Conservation (phyloP, 257 asterid species). For the Echium plantagineum region DNA sequence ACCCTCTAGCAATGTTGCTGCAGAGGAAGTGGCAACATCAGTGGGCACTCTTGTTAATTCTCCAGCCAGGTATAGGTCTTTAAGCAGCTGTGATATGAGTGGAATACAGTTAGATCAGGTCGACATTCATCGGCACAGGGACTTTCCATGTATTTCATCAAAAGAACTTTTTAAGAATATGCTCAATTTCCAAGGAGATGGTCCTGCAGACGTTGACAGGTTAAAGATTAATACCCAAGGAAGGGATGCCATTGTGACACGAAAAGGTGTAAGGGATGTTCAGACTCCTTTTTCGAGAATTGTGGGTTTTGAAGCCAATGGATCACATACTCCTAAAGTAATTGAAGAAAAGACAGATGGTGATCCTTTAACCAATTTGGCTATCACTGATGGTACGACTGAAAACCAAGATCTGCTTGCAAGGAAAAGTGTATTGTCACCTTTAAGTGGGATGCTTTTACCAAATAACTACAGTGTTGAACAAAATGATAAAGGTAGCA, state of each 20-base stretch:
- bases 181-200: slow-evolving; percentile 35
- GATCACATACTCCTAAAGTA: slow-evolving; percentile 11
- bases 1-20: slow-evolving; percentile 36
- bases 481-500: slow-evolving; percentile 32
- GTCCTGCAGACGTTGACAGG: slow-evolving; percentile 30
- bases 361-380: slow-evolving; percentile 16
- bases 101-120: slow-evolving; percentile 30
- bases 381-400: slow-evolving; percentile 13
- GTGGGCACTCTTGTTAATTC: slow-evolving; percentile 38
- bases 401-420: slow-evolving; percentile 38
- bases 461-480: slow-evolving; percentile 41
- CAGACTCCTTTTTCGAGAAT: slow-evolving; percentile 62
- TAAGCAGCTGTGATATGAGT: slow-evolving; percentile 42
- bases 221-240: slow-evolving; percentile 42
- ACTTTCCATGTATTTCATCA: slow-evolving; percentile 33
- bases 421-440: slow-evolving; percentile 59
- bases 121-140: slow-evolving; percentile 19
- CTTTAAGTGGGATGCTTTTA: slow-evolving; percentile 43
- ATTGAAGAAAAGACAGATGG: slow-evolving; percentile 24
- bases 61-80: slow-evolving; percentile 30
- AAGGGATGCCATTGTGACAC: slow-evolving; percentile 21
- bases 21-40: slow-evolving; percentile 51
- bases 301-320: slow-evolving; percentile 66
- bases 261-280: slow-evolving; percentile 31
- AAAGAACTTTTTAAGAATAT: slow-evolving; percentile 38